Base-by-base conservation (phyloP, 192 early-diverging fungal species). In the Pilaira anomala region DNA sequence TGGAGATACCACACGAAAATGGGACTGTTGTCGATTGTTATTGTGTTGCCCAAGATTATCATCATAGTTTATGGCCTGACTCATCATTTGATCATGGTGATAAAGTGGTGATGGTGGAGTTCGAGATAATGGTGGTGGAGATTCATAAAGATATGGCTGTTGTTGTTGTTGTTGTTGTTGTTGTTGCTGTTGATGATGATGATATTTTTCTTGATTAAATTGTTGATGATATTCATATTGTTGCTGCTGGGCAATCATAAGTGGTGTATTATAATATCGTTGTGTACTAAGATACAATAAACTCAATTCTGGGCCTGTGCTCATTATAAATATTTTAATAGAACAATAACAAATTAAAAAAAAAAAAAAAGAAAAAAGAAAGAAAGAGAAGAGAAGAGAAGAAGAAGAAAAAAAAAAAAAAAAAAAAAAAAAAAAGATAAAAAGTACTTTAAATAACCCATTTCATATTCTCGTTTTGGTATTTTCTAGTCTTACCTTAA, bases 271-370 rank as follows among this genome's bases (percentile, higher is more conserved):
- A 33, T 55, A 55, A 36, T 55, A 55, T 33, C 30, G 33, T 36
- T 36, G 33, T 4, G 6, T 5, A 24, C 11, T 19, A 21, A 22
- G 28, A 49, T 62, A 51, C 12, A 36, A 22, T 5, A 33, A 11
- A 49, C 41, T 62, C 7, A 51, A 5, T 33, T 62, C 60, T 51
- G 60, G 22, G 50, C 41, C 48, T 11, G 60, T 48, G 33, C 60
- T 62, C 46, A 48, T 62, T 51, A 30, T 16, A 28, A 30, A 18
- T 49, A 62, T 29, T 36, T 36, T 22, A 50, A 22, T 14, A 33
- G n/a, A 36, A 48, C 28, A 39, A n/a, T n/a, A n/a, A n/a, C n/a
- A n/a, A n/a, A n/a, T n/a, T n/a, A n/a, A n/a, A n/a, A n/a, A n/a
- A n/a, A n/a, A n/a, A n/a, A n/a, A n/a, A n/a, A n/a, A n/a, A n/a